These are phyloP conservation scores for Aspergillus ochraceoroseus DNA, from an alignment of 2,329 filamentous ascomycete species.

Conservation along the genomic window DNA sequence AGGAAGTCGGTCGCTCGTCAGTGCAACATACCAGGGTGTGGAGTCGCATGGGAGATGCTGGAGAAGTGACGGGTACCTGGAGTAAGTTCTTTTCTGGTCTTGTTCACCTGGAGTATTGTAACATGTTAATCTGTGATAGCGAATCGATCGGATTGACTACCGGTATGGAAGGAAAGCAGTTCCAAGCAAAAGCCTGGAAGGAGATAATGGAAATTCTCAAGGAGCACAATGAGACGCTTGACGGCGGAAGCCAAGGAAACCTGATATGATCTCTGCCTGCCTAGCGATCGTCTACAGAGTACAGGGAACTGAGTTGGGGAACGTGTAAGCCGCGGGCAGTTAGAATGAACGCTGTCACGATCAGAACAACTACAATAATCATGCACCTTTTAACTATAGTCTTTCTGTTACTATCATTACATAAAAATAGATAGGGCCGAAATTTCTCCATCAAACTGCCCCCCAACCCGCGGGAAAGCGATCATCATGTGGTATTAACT, in stretches of 20 bases:
- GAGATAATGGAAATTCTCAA: conserved; percentile 39
- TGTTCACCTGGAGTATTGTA: neutral
- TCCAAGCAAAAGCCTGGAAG: conserved; percentile 39
- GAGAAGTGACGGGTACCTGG: conserved; percentile 39
- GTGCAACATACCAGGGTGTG: conserved; percentile 39
- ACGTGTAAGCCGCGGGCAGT: no score
- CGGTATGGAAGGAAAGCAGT: conserved; percentile 32
- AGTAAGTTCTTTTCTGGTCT: conserved; percentile 28
- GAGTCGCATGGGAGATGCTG: conserved; percentile 45
- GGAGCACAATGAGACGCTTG: conserved; percentile 23
- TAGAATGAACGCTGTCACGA: no score
- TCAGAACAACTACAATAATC: no score
- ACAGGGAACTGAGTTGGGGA: no score
- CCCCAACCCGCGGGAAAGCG: neutral
- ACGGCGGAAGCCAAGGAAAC: conserved; percentile 11
- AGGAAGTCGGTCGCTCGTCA: conserved; percentile 43
- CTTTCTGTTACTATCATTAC: neutral
- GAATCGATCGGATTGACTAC: conserved; percentile 33
- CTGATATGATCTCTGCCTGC: conserved; percentile 4
- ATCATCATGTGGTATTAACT: neutral
- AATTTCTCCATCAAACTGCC: neutral
- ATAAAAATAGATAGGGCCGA: neutral
- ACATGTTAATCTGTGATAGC: conserved; percentile 24
- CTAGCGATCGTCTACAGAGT: no score
- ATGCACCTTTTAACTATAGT: no score